phyloP scores from a whole-genome alignment of 352 stramenopile species.

The Blastocystis sp. region DNA sequence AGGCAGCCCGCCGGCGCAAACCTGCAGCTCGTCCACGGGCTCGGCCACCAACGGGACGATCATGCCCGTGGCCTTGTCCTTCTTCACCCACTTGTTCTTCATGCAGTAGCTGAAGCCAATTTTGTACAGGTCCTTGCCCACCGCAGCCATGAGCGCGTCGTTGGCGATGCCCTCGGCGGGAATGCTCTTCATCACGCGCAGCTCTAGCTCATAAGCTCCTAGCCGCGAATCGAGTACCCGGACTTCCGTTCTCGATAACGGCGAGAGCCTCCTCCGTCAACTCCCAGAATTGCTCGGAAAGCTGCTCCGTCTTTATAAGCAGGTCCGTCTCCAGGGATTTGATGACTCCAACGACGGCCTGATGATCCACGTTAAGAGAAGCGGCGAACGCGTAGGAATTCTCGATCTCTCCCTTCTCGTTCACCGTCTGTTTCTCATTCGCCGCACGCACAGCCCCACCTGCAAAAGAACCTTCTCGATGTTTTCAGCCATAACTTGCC shows the following conservation, averaged over 20 bases:
- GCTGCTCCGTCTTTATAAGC: constrained; percentile 81
- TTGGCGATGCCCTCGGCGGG: constrained; percentile 76
- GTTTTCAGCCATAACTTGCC: too few relatives aligned
- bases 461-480: too few relatives aligned
- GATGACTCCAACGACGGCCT: constrained; percentile 87
- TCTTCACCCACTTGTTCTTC: constrained; percentile 94
- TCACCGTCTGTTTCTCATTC: constrained; percentile 5
- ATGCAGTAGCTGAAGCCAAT: constrained; percentile 92
- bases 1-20: neutral
- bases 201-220: constrained; percentile 14
- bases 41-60: constrained; percentile 72
- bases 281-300: constrained; percentile 84
- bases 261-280: constrained; percentile 84
- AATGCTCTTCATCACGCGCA: constrained; percentile 80
- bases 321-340: constrained; percentile 89
- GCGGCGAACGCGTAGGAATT: constrained; percentile 72
- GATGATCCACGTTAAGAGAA: constrained; percentile 81
- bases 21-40: constrained; percentile 5
- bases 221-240: constrained; percentile 73
- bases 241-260: constrained; percentile 78
- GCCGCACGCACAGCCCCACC: too few relatives aligned
- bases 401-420: constrained; percentile 54
- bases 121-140: constrained; percentile 84
- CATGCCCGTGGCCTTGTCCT: constrained; percentile 84
- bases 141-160: constrained; percentile 71